Percentiles rank a stretch among this genome's conserved stretches.
Conservation (phyloP, 306 rosid species). For the Lagenaria siceraria region DNA sequence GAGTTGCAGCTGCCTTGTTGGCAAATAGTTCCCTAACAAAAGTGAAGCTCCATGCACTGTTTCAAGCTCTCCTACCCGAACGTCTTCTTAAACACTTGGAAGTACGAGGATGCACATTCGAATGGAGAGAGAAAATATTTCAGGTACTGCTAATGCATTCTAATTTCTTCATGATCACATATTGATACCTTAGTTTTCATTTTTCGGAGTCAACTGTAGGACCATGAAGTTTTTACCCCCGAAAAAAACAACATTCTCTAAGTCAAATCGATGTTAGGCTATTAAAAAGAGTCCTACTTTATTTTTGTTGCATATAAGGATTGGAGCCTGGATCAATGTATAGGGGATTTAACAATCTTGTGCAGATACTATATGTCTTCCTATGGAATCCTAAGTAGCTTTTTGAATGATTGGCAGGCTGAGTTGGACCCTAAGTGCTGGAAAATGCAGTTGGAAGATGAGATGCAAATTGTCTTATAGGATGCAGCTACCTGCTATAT, state of each 20-base stretch:
- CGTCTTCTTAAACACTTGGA: slow-evolving; percentile 58
- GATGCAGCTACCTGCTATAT: neutral
- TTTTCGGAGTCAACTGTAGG: neutral
- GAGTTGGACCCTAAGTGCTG: slow-evolving; percentile 88
- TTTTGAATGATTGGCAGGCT: slow-evolving; percentile 46
- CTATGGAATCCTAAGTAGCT: neutral
- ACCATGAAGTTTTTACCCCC: neutral
- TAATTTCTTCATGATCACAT: neutral
- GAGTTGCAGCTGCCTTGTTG: slow-evolving; percentile 68
- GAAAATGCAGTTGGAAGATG: slow-evolving; percentile 69
- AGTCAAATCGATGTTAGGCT: neutral
- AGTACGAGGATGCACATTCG: slow-evolving; percentile 71
- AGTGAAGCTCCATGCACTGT: slow-evolving; percentile 74
- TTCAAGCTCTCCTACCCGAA: slow-evolving; percentile 42
- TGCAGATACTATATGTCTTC: neutral
- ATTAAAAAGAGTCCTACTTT: neutral
- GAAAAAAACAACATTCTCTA: neutral
- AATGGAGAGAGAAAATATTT: slow-evolving; percentile 82
- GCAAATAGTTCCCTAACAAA: slow-evolving; percentile 60
- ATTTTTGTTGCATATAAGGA: neutral
- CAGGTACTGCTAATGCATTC: slow-evolving; percentile 30
- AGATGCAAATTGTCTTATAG: slow-evolving; percentile 15
- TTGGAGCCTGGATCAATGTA: neutral
- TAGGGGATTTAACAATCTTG: neutral
- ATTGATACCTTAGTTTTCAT: neutral